Evolutionary conservation across 1,284 basidiomycete species (phyloP), one percentile per base, ranked within the genome.

Genomic region (Coniophora puteana): DNA sequence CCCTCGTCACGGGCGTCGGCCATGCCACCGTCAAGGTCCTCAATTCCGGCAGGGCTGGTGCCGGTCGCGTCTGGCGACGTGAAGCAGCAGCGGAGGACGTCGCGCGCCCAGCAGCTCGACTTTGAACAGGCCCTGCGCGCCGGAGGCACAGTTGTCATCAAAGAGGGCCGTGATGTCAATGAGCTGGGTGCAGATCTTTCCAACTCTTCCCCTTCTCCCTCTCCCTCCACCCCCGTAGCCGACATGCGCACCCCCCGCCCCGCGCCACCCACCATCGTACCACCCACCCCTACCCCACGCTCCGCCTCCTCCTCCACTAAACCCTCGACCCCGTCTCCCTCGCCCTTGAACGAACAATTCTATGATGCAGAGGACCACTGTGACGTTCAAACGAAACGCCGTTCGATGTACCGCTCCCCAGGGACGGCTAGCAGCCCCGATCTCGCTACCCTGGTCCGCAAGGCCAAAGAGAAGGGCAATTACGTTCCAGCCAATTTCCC

Each of bases 351-450:
- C 50, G 82, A 85, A 47, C 55, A 80, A 31, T 76, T 74, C 53
- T 75, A 73, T 63, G 83, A 86, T 61, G 68, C 72, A 25, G 81
- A 83, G 48, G 80, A 83, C 47, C 54, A 66, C 4, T n/a, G n/a
- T n/a, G 80, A 83, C 51, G 71, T 75, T 51, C 76, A 82, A 52
- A 77, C 78, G 16, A 87, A 88, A 61, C 78, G 89, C 30, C 75
- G 89, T 39, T 89, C 86, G 49, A 79, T 93, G 67, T 92, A 91
- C 61, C 76, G 91, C 45, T 83, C 86, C n/a, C 72, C 85, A 6
- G 91, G 90, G 36, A 92, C 89, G 2, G 86, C 89, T 18, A 89
- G 86, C 51, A 90, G 86, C 52, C 91, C 92, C 18, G 91, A 95
- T 62, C 72, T 94, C 18, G 86, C 88, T 4, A 91, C 88, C 3